Evolutionary conservation across 2,329 filamentous ascomycete species (phyloP).

Genomic region (Penicillium janthinellum): DNA sequence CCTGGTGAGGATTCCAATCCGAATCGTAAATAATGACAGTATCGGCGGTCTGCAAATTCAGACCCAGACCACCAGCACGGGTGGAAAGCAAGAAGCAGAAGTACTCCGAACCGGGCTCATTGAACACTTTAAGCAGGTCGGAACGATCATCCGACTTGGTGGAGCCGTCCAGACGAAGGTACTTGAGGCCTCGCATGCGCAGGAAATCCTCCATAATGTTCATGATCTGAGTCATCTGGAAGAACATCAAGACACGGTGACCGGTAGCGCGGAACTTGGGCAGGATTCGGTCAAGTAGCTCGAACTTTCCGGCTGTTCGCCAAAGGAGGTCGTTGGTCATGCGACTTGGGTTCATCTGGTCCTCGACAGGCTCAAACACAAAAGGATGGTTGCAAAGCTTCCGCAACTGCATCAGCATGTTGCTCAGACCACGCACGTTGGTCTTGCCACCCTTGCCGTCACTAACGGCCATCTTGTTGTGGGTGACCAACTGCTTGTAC

Average conservation of each 20-base stretch:
- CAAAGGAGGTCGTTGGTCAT: constrained; percentile 91
- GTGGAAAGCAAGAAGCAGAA: constrained; percentile 99
- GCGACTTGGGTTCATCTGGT: constrained; percentile 90
- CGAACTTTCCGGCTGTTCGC: constrained; percentile 96
- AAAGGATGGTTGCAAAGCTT: constrained; percentile 99
- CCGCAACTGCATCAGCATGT: constrained; percentile 99
- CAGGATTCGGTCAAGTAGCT: constrained; percentile 85
- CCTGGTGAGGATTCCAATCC: constrained; percentile 99
- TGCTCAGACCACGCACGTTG: constrained; percentile 89
- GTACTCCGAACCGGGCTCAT: constrained; percentile 84
- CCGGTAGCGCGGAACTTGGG: constrained; percentile 91
- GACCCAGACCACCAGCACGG: constrained; percentile 93
- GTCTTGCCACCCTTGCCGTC: constrained; percentile 96
- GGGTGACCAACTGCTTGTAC: constrained; percentile 95
- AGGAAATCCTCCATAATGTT: constrained; percentile 99
- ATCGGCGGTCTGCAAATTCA: constrained; percentile 96
- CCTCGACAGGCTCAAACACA: constrained; percentile 96
- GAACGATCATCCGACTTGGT: constrained; percentile 98
- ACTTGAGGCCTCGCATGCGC: constrained; percentile 77
- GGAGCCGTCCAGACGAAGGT: constrained; percentile 90
- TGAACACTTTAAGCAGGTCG: constrained; percentile 85
- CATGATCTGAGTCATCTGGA: constrained; percentile 99
- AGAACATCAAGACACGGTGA: constrained; percentile 98
- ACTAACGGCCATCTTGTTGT: constrained; percentile 91
- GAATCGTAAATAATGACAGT: constrained; percentile 99